These are phyloP conservation scores for Cenchrus americanus DNA, from an alignment of 176 grass and related monocot genomes.

Conservation along the genomic window DNA sequence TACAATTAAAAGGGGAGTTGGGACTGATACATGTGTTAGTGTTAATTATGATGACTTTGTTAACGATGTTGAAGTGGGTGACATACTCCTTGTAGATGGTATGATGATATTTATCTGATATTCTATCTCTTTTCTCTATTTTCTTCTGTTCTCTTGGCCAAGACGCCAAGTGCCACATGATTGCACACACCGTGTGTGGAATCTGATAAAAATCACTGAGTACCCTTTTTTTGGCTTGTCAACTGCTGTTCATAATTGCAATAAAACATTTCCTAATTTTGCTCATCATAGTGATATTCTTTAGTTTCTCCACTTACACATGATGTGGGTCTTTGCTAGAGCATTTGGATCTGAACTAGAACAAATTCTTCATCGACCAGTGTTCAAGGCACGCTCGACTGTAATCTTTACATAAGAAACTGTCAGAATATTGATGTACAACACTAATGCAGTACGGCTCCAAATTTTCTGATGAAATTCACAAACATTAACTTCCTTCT, in stretches of 20 bases:
- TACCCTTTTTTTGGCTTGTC: constrained; percentile 20
- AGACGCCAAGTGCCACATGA: background rate
- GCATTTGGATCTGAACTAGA: background rate
- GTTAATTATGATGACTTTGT: constrained; percentile 98
- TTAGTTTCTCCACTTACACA: background rate
- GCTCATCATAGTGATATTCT: constrained; percentile 8
- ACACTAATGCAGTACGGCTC: background rate
- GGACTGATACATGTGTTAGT: constrained; percentile 89
- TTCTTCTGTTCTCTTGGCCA: background rate
- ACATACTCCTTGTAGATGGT: constrained; percentile 98
- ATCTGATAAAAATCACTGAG: constrained; percentile 10
- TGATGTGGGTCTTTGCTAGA: constrained; percentile 4
- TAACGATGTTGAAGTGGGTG: constrained; percentile 92
- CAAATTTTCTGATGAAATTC: constrained; percentile 21
- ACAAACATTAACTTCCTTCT: constrained; percentile 14
- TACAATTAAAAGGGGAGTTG: constrained; percentile 84
- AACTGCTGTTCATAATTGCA: background rate
- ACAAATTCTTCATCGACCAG: background rate
- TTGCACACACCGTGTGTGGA: constrained; percentile 20
- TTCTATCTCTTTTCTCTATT: background rate
- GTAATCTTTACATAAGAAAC: background rate
- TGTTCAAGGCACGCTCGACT: background rate
- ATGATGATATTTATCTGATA: constrained; percentile 32
- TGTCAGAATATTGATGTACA: background rate
- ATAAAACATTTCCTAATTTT: background rate